A percentile compares a stretch with the other conserved stretches of the same genome.
Evolutionary conservation across 805 yeast species (phyloP).

Genomic region (Barnettozyma vustinii): DNA sequence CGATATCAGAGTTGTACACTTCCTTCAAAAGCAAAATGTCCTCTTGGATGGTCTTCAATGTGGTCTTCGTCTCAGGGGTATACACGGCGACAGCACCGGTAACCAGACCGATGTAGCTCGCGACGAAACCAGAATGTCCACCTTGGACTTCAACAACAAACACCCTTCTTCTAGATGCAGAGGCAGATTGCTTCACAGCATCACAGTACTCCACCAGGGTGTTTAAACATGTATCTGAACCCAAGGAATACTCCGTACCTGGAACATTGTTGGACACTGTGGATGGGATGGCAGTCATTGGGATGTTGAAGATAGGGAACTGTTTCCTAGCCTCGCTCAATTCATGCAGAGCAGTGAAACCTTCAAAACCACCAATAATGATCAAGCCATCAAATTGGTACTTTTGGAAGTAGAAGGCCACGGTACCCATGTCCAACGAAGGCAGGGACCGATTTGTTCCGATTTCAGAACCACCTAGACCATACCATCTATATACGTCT

Average conservation of each 20-base stretch:
- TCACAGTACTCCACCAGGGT: constrained; percentile 90
- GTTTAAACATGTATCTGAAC: constrained; percentile 94
- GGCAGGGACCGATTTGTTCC: constrained; percentile 94
- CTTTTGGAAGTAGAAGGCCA: constrained; percentile 91
- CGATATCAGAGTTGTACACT: constrained; percentile 67
- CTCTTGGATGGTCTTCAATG: constrained; percentile 61
- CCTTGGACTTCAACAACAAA: constrained; percentile 98
- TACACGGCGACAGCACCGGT: constrained; percentile 91
- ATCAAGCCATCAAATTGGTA: constrained; percentile 83
- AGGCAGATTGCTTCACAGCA: constrained; percentile 89
- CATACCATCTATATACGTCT: constrained; percentile 84
- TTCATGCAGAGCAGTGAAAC: constrained; percentile 80
- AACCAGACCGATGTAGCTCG: constrained; percentile 76
- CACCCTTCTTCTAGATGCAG: constrained; percentile 89
- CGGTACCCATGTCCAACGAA: constrained; percentile 72
- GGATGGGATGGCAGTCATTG: constrained; percentile 90
- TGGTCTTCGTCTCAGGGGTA: constrained; percentile 80
- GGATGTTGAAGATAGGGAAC: constrained; percentile 91
- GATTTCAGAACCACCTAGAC: constrained; percentile 90
- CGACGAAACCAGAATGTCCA: constrained; percentile 92
- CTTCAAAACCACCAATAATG: constrained; percentile 95
- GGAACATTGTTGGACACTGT: constrained; percentile 97
- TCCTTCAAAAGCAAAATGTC: constrained; percentile 69
- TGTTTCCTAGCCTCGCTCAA: constrained; percentile 67
- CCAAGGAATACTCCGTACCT: constrained; percentile 95